phyloP scores from a whole-genome alignment of 768 basidiomycete genomes.

The Amylocystis lapponica region DNA sequence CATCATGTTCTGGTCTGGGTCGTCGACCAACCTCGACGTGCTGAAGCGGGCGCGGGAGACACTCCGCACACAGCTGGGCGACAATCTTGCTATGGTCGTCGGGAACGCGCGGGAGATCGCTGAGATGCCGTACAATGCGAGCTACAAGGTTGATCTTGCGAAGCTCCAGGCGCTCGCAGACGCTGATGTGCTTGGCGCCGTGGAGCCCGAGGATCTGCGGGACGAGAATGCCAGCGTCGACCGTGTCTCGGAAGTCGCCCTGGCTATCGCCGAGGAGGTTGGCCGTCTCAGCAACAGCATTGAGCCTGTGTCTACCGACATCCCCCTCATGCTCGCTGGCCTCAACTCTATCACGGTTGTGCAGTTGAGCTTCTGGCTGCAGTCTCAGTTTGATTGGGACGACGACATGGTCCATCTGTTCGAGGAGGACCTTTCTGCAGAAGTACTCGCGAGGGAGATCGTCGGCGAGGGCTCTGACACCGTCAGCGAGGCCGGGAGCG shows the following conservation, averaged over 20 bases:
- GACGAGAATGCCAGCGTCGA: slow-evolving; percentile 6
- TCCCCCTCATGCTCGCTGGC: slow-evolving; percentile 27
- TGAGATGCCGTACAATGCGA: slow-evolving; percentile 27
- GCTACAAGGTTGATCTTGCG: slow-evolving; percentile 26
- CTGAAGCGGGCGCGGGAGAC: slow-evolving; percentile 21
- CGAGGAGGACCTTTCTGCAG: slow-evolving; percentile 24
- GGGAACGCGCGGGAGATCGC: slow-evolving; percentile 19
- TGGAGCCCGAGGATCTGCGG: slow-evolving; percentile 10
- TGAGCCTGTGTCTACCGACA: slow-evolving; percentile 21
- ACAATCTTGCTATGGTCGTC: slow-evolving; percentile 18
- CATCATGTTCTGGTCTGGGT: slow-evolving; percentile 19
- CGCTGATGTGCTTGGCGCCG: slow-evolving; percentile 8
- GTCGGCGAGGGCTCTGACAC: slow-evolving; percentile 11
- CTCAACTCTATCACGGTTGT: slow-evolving; percentile 27
- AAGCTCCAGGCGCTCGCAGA: slow-evolving; percentile 22
- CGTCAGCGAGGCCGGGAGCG: not conserved
- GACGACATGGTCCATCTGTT: slow-evolving; percentile 25
- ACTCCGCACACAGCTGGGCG: slow-evolving; percentile 13
- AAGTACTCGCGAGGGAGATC: slow-evolving; percentile 24
- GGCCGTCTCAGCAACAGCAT: slow-evolving; percentile 24
- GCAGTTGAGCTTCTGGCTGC: slow-evolving; percentile 28
- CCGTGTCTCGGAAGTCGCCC: slow-evolving; percentile 19
- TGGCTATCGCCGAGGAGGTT: slow-evolving; percentile 29
- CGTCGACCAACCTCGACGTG: slow-evolving; percentile 13
- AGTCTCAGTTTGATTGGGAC: slow-evolving; percentile 24